These are phyloP conservation scores for Fraxinus greggii DNA, from an alignment of 305 asterid genomes.

Conservation along the genomic window DNA sequence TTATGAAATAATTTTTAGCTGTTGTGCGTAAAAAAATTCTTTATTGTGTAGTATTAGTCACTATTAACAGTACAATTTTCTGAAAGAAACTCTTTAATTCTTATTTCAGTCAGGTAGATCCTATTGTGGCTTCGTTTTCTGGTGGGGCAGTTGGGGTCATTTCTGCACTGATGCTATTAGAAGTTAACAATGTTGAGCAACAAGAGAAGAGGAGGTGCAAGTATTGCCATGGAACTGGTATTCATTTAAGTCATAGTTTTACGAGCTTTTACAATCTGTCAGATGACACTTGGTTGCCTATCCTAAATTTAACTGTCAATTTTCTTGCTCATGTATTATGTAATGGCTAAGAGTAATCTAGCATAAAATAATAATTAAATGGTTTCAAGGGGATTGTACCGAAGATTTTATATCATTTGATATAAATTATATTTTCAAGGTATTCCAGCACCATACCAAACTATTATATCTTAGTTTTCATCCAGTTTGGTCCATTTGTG, in stretches of 20 bases:
- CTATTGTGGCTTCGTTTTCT: conserved; percentile 87
- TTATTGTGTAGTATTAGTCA: conserved; percentile 3
- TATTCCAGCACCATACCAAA: neutral
- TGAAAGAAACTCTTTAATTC: neutral
- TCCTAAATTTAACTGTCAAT: neutral
- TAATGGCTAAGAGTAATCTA: neutral
- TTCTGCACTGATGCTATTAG: conserved; percentile 77
- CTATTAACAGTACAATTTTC: neutral
- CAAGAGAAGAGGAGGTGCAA: conserved; percentile 91
- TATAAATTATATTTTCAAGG: neutral
- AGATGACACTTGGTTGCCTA: neutral
- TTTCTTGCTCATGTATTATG: neutral
- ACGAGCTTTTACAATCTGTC: neutral
- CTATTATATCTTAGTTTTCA: neutral
- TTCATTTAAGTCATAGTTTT: conserved; percentile 3
- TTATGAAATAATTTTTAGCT: neutral
- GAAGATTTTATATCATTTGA: neutral
- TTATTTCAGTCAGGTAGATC: conserved; percentile 79
- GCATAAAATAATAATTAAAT: neutral
- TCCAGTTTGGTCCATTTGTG: neutral
- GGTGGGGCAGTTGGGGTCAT: conserved; percentile 95
- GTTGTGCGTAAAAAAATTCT: neutral
- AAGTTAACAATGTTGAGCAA: conserved; percentile 76
- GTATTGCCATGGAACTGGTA: conserved; percentile 89
- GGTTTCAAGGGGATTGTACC: neutral